phyloP scores from a whole-genome alignment of 139 green algal species.

The Prasinococcaceae sp. region DNA sequence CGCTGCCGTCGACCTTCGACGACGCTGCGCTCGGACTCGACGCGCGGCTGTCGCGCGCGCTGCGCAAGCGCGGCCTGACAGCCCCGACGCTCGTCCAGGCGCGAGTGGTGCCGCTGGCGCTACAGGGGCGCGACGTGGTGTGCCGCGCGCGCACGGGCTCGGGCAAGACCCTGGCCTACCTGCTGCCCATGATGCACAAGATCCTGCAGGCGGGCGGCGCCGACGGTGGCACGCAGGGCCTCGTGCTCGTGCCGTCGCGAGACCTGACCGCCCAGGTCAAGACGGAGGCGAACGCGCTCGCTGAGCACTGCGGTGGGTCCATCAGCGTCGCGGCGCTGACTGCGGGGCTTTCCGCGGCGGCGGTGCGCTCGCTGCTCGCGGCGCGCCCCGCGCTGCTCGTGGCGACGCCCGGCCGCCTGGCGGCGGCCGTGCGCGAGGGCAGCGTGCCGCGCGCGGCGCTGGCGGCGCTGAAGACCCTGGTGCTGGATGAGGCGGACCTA shows the following conservation, averaged over 20 bases:
- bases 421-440: slow-evolving; percentile 35
- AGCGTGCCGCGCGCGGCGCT: slow-evolving; percentile 31
- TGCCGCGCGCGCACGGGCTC: slow-evolving; percentile 20
- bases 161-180: slow-evolving; percentile 31
- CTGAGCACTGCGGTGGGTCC: slow-evolving; percentile 18
- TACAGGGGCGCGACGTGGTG: slow-evolving; percentile 19
- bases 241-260: slow-evolving; percentile 76
- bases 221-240: not conserved
- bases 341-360: not conserved
- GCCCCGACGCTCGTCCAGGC: slow-evolving; percentile 12
- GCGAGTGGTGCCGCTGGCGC: slow-evolving; percentile 12
- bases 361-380: slow-evolving; percentile 15
- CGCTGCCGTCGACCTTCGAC: too few species aligned
- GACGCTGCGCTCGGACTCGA: slow-evolving; percentile 23
- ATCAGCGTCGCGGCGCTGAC: slow-evolving; percentile 11
- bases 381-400: slow-evolving; percentile 58
- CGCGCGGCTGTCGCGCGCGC: slow-evolving; percentile 9
- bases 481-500: slow-evolving; percentile 90
- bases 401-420: slow-evolving; percentile 53
- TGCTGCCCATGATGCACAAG: slow-evolving; percentile 30
- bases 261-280: slow-evolving; percentile 83
- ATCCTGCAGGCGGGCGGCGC: slow-evolving; percentile 5
- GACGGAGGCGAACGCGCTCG: slow-evolving; percentile 27
- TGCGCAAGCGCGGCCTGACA: slow-evolving; percentile 7
- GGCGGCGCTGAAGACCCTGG: slow-evolving; percentile 41